Evolutionary conservation across 192 early-diverging fungal species (phyloP).

Genomic region (Funneliformis mosseae): DNA sequence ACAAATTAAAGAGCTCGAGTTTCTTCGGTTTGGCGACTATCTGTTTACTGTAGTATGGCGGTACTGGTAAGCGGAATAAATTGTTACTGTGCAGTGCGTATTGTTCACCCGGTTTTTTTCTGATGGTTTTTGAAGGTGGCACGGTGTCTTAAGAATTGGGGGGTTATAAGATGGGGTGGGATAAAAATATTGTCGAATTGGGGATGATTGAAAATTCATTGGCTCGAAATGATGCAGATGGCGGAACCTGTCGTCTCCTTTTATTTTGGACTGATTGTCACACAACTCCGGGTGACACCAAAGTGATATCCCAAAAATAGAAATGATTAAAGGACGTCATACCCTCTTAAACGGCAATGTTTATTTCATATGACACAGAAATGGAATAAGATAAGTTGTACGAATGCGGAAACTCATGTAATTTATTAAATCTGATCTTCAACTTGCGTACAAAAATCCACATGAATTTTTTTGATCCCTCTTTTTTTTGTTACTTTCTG

Average conservation of each 20-base stretch:
- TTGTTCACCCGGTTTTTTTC: not conserved
- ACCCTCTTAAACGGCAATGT: not conserved
- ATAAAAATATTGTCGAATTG: not conserved
- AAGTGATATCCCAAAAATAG: not conserved
- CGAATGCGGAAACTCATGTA: not conserved
- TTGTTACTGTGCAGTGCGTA: not conserved
- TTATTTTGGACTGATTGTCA: not conserved
- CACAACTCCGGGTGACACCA: not conserved
- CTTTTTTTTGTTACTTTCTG: not conserved
- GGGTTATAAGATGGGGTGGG: not conserved
- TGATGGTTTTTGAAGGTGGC: not conserved
- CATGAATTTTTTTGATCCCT: not conserved
- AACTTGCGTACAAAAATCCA: not conserved
- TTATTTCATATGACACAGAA: not conserved
- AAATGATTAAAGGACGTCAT: not conserved
- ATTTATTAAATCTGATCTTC: not conserved
- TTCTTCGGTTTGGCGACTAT: not conserved
- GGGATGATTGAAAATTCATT: not conserved
- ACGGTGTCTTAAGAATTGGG: not conserved
- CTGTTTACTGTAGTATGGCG: not conserved
- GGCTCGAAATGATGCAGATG: not conserved
- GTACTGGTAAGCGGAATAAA: not conserved
- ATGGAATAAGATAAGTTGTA: not conserved
- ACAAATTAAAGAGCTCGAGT: not conserved
- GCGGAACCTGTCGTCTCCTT: not conserved